These are phyloP conservation scores for Mortierella sp. DNA, from an alignment of 371 early-diverging fungal species.

Conservation along the genomic window DNA sequence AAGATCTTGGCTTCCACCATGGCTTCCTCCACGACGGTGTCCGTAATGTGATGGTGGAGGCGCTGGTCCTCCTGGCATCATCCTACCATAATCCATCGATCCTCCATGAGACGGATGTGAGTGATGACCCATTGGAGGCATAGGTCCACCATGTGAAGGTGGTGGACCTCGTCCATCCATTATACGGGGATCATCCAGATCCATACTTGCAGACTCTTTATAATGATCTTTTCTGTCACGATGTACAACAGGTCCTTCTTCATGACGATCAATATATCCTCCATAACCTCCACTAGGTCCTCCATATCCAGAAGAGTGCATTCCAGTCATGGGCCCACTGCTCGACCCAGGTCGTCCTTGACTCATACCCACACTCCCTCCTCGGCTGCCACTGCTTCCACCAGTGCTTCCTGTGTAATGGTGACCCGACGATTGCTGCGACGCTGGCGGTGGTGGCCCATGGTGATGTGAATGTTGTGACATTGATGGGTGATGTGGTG, in stretches of 20 bases:
- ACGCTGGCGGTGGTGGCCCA: conserved; percentile 34
- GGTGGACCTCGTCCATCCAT: conserved; percentile 48
- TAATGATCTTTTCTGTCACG: conserved; percentile 54
- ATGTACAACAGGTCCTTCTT: conserved; percentile 31
- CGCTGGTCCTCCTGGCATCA: conserved; percentile 52
- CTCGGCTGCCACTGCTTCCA: conserved; percentile 31
- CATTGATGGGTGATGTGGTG: conserved; percentile 29
- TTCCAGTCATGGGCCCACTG: conserved; percentile 40
- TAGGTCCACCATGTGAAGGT: conserved; percentile 49
- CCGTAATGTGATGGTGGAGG: conserved; percentile 35
- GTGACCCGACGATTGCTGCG: conserved; percentile 28
- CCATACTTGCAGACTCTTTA: conserved; percentile 47
- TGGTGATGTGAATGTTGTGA: conserved; percentile 43
- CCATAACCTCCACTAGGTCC: conserved; percentile 42
- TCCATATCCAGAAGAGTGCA: conserved; percentile 44
- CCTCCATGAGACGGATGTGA: conserved; percentile 46
- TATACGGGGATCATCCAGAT: conserved; percentile 53
- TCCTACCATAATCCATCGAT: conserved; percentile 53
- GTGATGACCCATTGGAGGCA: conserved; percentile 47
- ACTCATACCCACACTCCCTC: conserved; percentile 27
- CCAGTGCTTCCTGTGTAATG: conserved; percentile 41
- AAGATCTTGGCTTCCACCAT: conserved; percentile 51
- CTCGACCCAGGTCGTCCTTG: conserved; percentile 43
- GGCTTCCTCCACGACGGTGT: conserved; percentile 53
- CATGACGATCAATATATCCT: conserved; percentile 53